Evolutionary conservation across 352 stramenopile genomes (phyloP), one percentile per base, ranked within the genome.

Genomic region (Pythium inflatum): DNA sequence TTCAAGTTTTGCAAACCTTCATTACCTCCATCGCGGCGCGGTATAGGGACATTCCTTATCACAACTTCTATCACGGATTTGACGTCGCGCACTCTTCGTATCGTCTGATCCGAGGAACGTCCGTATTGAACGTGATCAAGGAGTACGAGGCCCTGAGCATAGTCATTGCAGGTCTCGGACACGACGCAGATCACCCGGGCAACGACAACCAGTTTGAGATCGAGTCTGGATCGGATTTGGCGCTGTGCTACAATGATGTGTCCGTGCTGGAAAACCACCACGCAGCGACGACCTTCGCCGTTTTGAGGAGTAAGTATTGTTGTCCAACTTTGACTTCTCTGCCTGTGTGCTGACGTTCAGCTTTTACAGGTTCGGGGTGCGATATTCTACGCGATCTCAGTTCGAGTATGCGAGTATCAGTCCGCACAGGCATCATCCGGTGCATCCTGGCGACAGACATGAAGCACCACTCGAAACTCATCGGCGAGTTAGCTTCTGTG

Each of bases 191-290:
- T 53, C 91, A 97, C 50, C 89, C 90, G 1, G 91, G 90, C 14
- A 92, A 94, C 66, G 88, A 94, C 76, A 97, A 97, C 65, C 81
- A 91, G 69, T 97, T 97, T 51, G 84, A 97, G 69, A 79, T 97
- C 27, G 85, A 93, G 60, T 90, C 85, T 8, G 82, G 74, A 60
- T 94, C 88, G 13, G 40, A 73, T 6, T 75, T 97, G 14, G 91
- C 91, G 8, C 73, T 97, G 16, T 91, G 84, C 55, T 97, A 97
- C 82, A 97, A 97, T 62, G 89, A 97, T 70, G 83, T 90, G 14
- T 94, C 87, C 3, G 91, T 97, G 25, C 78, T 97, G 1, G 91
- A 97, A 71, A 96, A 95, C 28, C 87, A 97, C 63, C 89, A 97
- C 58, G 80, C 85, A 34, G 85, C 85, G n/a, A 89, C 76, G 14